phyloP scores from a whole-genome alignment of 2,329 filamentous ascomycete genomes.

The Nothophaeocryptopus gaeumannii region DNA sequence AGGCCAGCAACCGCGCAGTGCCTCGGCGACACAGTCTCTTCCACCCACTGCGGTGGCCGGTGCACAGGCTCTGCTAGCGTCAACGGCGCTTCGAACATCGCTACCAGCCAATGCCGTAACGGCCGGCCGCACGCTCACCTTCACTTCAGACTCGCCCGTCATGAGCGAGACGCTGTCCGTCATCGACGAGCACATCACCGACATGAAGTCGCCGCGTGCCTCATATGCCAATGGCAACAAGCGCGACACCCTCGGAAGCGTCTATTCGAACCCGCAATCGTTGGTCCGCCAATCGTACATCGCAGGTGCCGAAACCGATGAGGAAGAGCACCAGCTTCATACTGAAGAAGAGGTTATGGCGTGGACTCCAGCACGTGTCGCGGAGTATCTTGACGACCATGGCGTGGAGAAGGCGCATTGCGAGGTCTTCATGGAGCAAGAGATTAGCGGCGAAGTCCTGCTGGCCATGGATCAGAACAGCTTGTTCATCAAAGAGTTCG shows the following conservation, averaged over 20 bases:
- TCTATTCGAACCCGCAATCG: slow-evolving; percentile 73
- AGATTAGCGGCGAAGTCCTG: slow-evolving; percentile 90
- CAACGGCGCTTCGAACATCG: slow-evolving; percentile 24
- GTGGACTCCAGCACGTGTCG: slow-evolving; percentile 80
- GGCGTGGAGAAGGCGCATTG: slow-evolving; percentile 89
- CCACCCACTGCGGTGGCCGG: slow-evolving; percentile 7
- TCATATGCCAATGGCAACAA: slow-evolving; percentile 43
- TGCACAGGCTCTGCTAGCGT: slow-evolving; percentile 17
- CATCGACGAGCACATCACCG: slow-evolving; percentile 94
- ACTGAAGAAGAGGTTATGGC: slow-evolving; percentile 69
- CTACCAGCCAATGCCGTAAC: slow-evolving; percentile 16
- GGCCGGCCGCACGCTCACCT: slow-evolving; percentile 16
- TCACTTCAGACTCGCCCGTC: slow-evolving; percentile 56
- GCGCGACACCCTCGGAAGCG: slow-evolving; percentile 61
- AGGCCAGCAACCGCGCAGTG: slow-evolving; percentile 8
- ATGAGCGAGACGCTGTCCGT: slow-evolving; percentile 94
- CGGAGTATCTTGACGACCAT: slow-evolving; percentile 79
- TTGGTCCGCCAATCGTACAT: slow-evolving; percentile 84
- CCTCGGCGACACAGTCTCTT: slow-evolving; percentile 13
- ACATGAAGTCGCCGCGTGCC: slow-evolving; percentile 61
- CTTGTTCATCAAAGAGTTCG: slow-evolving; percentile 91
- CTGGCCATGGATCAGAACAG: slow-evolving; percentile 94
- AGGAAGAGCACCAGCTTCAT: slow-evolving; percentile 75
- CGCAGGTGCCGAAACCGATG: slow-evolving; percentile 89
- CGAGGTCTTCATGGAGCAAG: slow-evolving; percentile 90